phyloP scores from a whole-genome alignment of 2,329 filamentous ascomycete genomes.

The Trichoderma koningii region DNA sequence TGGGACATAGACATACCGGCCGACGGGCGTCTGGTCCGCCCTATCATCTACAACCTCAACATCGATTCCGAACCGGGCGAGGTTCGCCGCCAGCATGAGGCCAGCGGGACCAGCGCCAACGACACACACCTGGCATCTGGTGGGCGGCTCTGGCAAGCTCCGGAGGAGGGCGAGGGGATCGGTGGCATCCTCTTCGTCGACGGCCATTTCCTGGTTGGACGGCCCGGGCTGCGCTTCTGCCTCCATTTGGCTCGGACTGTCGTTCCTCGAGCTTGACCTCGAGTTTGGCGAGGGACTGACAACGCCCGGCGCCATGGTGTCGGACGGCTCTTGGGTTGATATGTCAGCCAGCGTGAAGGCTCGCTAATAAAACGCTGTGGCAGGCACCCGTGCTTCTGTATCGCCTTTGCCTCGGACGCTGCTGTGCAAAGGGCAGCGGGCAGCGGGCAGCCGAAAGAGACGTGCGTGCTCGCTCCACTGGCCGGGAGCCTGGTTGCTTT shows the following conservation, averaged over 20 bases:
- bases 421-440: background rate
- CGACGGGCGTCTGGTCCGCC: conserved; percentile 66
- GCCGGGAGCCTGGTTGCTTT: conserved; percentile 19
- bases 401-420: conserved; percentile 4
- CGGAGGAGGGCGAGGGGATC: conserved; percentile 52
- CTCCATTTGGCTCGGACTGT: conserved; percentile 23
- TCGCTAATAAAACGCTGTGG: background rate
- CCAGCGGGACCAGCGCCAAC: conserved; percentile 47
- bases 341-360: conserved; percentile 9
- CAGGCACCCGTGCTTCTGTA: background rate
- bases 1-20: conserved; percentile 44
- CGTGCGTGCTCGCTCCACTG: conserved; percentile 20
- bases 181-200: conserved; percentile 41
- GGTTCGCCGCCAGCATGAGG: conserved; percentile 48
- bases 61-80: conserved; percentile 45
- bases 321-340: background rate
- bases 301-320: conserved; percentile 32
- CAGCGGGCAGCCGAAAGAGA: conserved; percentile 16
- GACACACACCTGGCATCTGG: conserved; percentile 51
- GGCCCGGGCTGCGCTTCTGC: conserved; percentile 11
- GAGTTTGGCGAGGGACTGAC: conserved; percentile 22
- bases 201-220: conserved; percentile 29
- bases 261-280: conserved; percentile 22
- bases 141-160: conserved; percentile 51
- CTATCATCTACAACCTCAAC: conserved; percentile 52